Evolutionary conservation across 768 basidiomycete genomes (phyloP), one percentile per base, ranked within the genome.

Genomic region (Russula brevipes): DNA sequence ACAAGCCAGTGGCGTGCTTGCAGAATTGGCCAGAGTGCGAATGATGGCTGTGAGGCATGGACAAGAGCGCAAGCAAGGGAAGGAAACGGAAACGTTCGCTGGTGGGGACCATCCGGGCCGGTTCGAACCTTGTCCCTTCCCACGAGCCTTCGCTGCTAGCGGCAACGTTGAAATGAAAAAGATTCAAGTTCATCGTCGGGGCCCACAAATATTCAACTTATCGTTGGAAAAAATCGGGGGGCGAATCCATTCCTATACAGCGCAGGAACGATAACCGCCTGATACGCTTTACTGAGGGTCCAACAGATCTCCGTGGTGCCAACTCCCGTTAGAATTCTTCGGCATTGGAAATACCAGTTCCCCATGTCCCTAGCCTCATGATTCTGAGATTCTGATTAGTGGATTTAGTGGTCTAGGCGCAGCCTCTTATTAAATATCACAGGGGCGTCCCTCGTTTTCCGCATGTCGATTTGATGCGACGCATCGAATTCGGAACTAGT

Each of bases 21-120:
- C 95, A 96, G 76, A 94, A 96, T 70, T 95, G 87, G 36, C 94
- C 94, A 0, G 92, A 96, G 70, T 97, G 94, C 19, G 90, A 93
- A 74, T 94, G 93, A 72, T 92, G 91, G 70, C 87, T 89, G 70
- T 84, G 77, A 62, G 86, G 87, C 83, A 84, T 85, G 54, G n/a
- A 24, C 17, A 16, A 47, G 46, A 45, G 5, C n/a, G 47, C 24
- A 24, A 24, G 24, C 24, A 24, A 24, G 24, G 24, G 24, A 24
- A 24, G n/a, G n/a, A n/a, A n/a, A 24, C 24, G 24, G 24, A 24
- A 24, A 1, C 24, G n/a, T n/a, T n/a, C n/a, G n/a, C n/a, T n/a
- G n/a, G n/a, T n/a, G n/a, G n/a, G n/a, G n/a, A n/a, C n/a, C 24
- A 24, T 24, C 14, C 12, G 4, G 41, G 9, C 55, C 61, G 16